Evolutionary conservation across 78 protist species (phyloP).

Genomic region (Dictyostelium intermedium): DNA sequence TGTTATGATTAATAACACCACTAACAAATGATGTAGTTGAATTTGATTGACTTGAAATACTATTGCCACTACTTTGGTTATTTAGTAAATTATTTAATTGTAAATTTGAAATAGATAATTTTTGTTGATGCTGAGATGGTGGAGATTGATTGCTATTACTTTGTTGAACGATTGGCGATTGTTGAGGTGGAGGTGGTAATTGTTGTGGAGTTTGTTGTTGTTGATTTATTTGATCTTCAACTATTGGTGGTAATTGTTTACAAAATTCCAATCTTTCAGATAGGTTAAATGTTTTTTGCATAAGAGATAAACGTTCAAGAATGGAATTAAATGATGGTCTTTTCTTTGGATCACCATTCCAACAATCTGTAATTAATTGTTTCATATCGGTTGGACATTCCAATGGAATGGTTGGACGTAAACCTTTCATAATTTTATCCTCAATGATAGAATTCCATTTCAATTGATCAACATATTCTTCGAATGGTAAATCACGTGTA

Average conservation of each 20-base stretch:
- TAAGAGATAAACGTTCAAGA: constrained; percentile 9
- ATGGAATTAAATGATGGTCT: constrained; percentile 68
- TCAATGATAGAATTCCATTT: constrained; percentile 73
- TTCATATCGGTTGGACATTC: constrained; percentile 37
- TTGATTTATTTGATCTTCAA: not conserved
- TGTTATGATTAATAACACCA: not conserved
- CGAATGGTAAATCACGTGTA: constrained; percentile 64
- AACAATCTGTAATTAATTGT: constrained; percentile 55
- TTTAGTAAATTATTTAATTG: not conserved
- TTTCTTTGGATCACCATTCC: constrained; percentile 68
- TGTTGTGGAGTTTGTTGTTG: too few relatives aligned
- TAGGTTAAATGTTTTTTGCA: constrained; percentile 21
- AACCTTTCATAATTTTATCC: constrained; percentile 37
- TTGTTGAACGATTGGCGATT: not conserved
- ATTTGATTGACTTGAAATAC: not conserved
- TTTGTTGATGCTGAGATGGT: not conserved
- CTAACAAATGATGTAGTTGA: too few relatives aligned
- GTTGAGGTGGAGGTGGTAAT: not conserved
- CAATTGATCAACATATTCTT: constrained; percentile 47
- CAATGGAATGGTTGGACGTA: constrained; percentile 55
- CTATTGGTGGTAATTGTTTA: constrained; percentile 6
- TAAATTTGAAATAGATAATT: not conserved
- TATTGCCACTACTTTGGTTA: not conserved
- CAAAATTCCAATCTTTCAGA: not conserved
- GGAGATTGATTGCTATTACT: not conserved